Evolutionary conservation across 257 asterid species (phyloP), one percentile per base, ranked within the genome.

Genomic region (Penstemon newberryi): DNA sequence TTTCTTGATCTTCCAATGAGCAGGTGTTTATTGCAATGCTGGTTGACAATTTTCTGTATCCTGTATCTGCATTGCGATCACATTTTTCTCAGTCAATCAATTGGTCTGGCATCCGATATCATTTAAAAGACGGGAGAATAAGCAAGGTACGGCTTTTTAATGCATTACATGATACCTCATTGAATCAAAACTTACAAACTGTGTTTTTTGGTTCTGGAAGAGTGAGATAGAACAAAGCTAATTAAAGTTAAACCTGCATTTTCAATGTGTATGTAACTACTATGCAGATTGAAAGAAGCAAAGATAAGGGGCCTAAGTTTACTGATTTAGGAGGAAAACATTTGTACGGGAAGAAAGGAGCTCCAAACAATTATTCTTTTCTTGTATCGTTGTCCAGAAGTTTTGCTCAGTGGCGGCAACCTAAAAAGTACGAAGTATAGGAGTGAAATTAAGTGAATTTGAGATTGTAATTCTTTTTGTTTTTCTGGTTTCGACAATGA

Each of bases 101-200:
- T 63, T 94, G 99, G 99, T 94, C 99, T 55, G 99, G 99, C 70
- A 87, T 91, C 55, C 84, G 93, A 43, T 94, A 94, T 72, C 96
- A 91, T 81, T 80, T 94, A 79, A 87, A 73, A 87, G 79, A 91
- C 53, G 99, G 99, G 73, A 91, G 89, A 79, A 87, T 94, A 82
- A 43, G 45, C 82, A 89, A 87, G 97, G 97, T 89, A 79, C 70
- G 59, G 56, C 41, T 45, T 13, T 72, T 62, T 41, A 13, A 53
- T 25, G 33, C 33, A 25, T 25, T 25, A 25, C 2, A 25, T 25
- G 33, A 25, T 2, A 25, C 33, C 33, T 25, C 33, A 25, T 18
- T 5, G 63, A 15, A 66, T 40, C 43, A 41, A 41, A 18, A 47
- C 43, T 52, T 41, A 18, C 33, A 53, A 40, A 55, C 15, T 37